These are phyloP conservation scores for Sistotremastrum suecicum DNA, from an alignment of 768 basidiomycete genomes.

Conservation along the genomic window DNA sequence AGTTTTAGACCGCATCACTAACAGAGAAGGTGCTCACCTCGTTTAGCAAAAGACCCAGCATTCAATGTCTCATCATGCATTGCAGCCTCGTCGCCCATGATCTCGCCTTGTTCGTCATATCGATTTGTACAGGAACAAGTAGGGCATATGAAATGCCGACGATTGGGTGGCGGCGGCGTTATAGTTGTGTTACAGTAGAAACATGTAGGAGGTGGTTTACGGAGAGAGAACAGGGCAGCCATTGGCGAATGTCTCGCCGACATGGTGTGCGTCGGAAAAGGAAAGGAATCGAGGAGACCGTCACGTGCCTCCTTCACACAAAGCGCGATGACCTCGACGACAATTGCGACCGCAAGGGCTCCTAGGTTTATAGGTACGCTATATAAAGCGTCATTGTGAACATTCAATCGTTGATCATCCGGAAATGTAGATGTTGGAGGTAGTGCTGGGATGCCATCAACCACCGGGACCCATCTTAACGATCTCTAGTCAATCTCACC, in stretches of 20 bases:
- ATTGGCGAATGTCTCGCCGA: neutral
- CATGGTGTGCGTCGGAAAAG: too few relatives aligned
- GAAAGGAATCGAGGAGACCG: too few relatives aligned
- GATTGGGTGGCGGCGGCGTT: conserved; percentile 27
- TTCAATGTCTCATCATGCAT: conserved; percentile 77
- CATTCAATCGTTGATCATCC: neutral
- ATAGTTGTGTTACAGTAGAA: conserved; percentile 54
- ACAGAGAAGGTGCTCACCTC: conserved; percentile 32
- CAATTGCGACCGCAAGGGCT: too few relatives aligned
- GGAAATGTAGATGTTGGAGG: neutral
- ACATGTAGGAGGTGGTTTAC: conserved; percentile 23
- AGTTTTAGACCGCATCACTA: neutral
- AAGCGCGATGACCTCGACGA: too few relatives aligned
- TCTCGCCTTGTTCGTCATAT: conserved; percentile 57
- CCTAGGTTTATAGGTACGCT: too few relatives aligned
- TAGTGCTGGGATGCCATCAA: neutral
- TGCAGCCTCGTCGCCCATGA: conserved; percentile 74
- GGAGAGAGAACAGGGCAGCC: neutral
- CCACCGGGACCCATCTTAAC: neutral
- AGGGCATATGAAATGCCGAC: conserved; percentile 48
- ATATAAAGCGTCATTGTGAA: too few relatives aligned
- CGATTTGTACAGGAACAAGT: conserved; percentile 64
- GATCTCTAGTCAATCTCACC: conserved; percentile 33
- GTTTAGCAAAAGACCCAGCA: conserved; percentile 47
- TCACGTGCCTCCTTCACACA: too few relatives aligned